These are phyloP conservation scores for Saturnispora mendoncae DNA, from an alignment of 805 yeast species.

Conservation along the genomic window DNA sequence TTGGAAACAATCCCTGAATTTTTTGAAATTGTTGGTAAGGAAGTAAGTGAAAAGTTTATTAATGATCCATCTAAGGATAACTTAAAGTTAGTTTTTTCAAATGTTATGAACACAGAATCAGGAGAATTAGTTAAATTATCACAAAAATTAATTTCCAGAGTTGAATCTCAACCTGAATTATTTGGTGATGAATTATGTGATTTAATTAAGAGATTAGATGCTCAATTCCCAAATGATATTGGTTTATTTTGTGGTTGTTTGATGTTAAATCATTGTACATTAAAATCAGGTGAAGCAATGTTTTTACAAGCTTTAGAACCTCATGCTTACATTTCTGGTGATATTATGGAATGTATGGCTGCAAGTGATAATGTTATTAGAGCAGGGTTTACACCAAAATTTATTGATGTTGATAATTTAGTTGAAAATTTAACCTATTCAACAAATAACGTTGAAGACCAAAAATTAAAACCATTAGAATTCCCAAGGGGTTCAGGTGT, in stretches of 20 bases:
- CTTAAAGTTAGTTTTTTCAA: slow-evolving; percentile 67
- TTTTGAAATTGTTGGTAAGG: slow-evolving; percentile 56
- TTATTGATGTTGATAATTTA: slow-evolving; percentile 86
- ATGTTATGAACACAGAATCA: slow-evolving; percentile 78
- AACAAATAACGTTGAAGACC: slow-evolving; percentile 84
- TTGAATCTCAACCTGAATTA: slow-evolving; percentile 47
- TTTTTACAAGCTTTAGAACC: slow-evolving; percentile 95
- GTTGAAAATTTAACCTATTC: slow-evolving; percentile 87
- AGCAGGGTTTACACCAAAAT: slow-evolving; percentile 99
- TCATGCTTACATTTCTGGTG: slow-evolving; percentile 95
- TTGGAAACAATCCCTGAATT: slow-evolving; percentile 73
- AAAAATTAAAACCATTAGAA: slow-evolving; percentile 65
- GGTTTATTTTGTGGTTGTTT: slow-evolving; percentile 96
- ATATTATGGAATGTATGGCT: slow-evolving; percentile 99
- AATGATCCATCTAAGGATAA: slow-evolving; percentile 50
- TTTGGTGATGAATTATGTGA: slow-evolving; percentile 58
- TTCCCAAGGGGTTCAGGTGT: slow-evolving; percentile 58
- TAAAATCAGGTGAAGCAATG: slow-evolving; percentile 90
- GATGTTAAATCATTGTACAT: slow-evolving; percentile 76
- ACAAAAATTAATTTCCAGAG: slow-evolving; percentile 54
- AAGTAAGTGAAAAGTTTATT: slow-evolving; percentile 43
- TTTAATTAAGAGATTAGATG: slow-evolving; percentile 66
- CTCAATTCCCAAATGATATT: slow-evolving; percentile 87
- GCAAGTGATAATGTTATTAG: slow-evolving; percentile 97
- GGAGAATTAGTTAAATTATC: slow-evolving; percentile 49